Conservation (phyloP, 2,329 filamentous ascomycete genomes). For the Monilinia aucupariae region DNA sequence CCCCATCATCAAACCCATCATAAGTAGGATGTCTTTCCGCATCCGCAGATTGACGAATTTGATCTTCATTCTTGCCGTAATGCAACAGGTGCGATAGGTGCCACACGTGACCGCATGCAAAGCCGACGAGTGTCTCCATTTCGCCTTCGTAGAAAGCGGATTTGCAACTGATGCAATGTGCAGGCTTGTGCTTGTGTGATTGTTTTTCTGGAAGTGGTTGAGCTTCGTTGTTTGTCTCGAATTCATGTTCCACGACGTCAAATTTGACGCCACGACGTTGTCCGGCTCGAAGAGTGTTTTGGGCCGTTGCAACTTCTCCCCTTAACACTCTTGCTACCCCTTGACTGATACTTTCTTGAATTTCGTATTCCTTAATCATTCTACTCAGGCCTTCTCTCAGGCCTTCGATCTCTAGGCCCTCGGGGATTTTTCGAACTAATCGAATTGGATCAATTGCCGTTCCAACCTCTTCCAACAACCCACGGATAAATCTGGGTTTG, state of each 20-base stretch:
- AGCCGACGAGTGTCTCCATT: slow-evolving; percentile 69
- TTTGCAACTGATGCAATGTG: slow-evolving; percentile 55
- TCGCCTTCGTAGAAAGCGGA: slow-evolving; percentile 56
- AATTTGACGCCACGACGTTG: slow-evolving; percentile 87
- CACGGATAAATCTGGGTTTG: slow-evolving; percentile 90
- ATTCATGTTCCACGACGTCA: slow-evolving; percentile 53
- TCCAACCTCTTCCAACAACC: slow-evolving; percentile 86
- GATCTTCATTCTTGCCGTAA: slow-evolving; percentile 29
- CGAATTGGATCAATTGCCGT: slow-evolving; percentile 90
- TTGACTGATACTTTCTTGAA: slow-evolving; percentile 86
- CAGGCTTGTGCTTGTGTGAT: slow-evolving; percentile 38
- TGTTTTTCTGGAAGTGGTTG: slow-evolving; percentile 15
- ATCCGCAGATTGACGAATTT: slow-evolving; percentile 38
- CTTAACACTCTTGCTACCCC: slow-evolving; percentile 82
- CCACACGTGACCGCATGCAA: slow-evolving; percentile 77
- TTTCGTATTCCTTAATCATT: slow-evolving; percentile 92
- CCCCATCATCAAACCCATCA: slow-evolving; percentile 37
- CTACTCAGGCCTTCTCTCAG: slow-evolving; percentile 81
- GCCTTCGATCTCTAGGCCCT: slow-evolving; percentile 87
- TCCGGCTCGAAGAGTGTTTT: slow-evolving; percentile 72
- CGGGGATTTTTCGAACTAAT: slow-evolving; percentile 83
- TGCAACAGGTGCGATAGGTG: slow-evolving; percentile 68
- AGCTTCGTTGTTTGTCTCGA: slow-evolving; percentile 19
- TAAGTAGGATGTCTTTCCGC: slow-evolving; percentile 38
- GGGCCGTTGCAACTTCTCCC: slow-evolving; percentile 80